phyloP scores from a whole-genome alignment of 306 rosid species.

The Sicyos baderoa region DNA sequence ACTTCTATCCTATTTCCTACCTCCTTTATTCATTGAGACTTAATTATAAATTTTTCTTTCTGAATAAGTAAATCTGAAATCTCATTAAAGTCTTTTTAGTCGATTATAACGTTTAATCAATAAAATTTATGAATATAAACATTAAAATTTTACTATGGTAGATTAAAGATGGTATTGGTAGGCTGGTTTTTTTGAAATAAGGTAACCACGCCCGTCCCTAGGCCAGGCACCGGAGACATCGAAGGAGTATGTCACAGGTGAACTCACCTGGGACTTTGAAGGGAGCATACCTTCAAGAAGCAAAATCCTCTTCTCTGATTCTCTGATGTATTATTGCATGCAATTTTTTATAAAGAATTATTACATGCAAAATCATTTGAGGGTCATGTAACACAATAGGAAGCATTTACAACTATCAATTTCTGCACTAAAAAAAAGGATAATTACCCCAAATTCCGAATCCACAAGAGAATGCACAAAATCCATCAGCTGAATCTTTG shows the following conservation, averaged over 20 bases:
- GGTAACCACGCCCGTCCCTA: no score
- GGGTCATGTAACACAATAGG: not conserved
- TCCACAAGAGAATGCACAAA: constrained; percentile 32
- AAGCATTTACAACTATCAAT: constrained; percentile 18
- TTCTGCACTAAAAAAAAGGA: constrained; percentile 2
- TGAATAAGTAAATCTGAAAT: not conserved
- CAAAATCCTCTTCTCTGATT: not conserved
- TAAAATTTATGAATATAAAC: not conserved
- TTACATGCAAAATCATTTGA: not conserved
- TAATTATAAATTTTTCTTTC: no score
- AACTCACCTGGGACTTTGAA: no score
- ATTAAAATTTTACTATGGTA: not conserved
- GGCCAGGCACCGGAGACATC: no score
- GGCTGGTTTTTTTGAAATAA: no score
- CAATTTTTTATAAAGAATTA: not conserved
- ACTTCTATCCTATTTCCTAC: not conserved
- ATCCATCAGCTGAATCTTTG: constrained; percentile 86
- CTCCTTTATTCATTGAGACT: no score
- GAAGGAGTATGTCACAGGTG: no score
- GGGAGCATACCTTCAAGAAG: no score
- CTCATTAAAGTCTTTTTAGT: not conserved
- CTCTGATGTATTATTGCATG: not conserved
- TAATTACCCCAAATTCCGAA: constrained; percentile 76
- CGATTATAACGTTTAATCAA: not conserved
- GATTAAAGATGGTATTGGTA: not conserved